These are phyloP conservation scores for Plasmodium fragile DNA, from an alignment of 169 alveolate genomes.

Conservation along the genomic window DNA sequence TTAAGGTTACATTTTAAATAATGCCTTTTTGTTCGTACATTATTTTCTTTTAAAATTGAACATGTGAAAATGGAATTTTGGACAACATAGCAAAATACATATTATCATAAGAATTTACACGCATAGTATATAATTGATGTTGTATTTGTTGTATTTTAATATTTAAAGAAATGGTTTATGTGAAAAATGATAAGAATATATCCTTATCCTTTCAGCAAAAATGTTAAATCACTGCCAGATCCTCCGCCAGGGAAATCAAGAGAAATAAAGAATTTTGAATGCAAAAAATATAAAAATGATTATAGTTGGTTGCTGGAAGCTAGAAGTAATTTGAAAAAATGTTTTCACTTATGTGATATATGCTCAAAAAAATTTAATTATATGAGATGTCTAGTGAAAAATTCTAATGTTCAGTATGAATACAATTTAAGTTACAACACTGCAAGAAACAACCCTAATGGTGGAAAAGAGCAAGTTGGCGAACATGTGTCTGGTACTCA, in stretches of 20 bases:
- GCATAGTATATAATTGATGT: slow-evolving; percentile 24
- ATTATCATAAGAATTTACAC: neutral
- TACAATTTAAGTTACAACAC: slow-evolving; percentile 12
- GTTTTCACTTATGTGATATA: slow-evolving; percentile 44
- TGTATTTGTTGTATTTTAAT: slow-evolving; percentile 33
- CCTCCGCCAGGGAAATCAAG: slow-evolving; percentile 73
- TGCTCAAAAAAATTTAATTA: slow-evolving; percentile 54
- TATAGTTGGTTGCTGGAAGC: slow-evolving; percentile 70
- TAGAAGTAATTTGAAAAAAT: slow-evolving; percentile 51
- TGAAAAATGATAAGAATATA: slow-evolving; percentile 70
- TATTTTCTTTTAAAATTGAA: slow-evolving; percentile 29
- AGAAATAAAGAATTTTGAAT: slow-evolving; percentile 51
- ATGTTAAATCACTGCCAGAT: slow-evolving; percentile 73
- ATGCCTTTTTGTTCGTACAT: neutral
- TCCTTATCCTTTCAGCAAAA: slow-evolving; percentile 69
- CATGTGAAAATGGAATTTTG: slow-evolving; percentile 15
- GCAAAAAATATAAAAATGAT: slow-evolving; percentile 58
- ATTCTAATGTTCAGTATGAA: slow-evolving; percentile 66
- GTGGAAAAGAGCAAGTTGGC: neutral
- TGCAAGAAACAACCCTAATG: neutral
- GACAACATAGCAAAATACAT: neutral
- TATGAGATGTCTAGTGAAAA: slow-evolving; percentile 56
- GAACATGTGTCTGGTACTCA: neutral
- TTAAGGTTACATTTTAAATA: slow-evolving; percentile 57
- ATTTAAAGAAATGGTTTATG: slow-evolving; percentile 36